phyloP scores from a whole-genome alignment of 352 stramenopile genomes.

The Globisporangium viniferum region DNA sequence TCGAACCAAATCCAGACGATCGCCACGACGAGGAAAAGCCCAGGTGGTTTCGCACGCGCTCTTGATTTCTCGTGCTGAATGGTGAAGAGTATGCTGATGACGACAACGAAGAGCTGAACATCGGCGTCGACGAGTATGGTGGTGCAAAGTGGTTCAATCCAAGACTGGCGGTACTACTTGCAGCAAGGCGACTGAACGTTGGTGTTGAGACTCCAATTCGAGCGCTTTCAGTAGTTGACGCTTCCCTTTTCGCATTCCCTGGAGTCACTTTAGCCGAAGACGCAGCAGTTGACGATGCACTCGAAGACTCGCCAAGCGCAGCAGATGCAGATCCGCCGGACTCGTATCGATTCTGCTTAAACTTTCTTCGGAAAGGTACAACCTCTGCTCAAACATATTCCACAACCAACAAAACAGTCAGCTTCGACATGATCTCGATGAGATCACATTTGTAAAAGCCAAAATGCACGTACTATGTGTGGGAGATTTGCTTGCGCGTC shows the following conservation, averaged over 20 bases:
- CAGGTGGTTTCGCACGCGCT: slow-evolving; percentile 8
- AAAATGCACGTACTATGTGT: slow-evolving; percentile 12
- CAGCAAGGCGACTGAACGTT: neutral
- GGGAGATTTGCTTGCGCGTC: neutral
- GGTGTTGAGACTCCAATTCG: neutral
- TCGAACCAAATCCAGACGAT: slow-evolving; percentile 5
- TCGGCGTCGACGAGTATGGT: slow-evolving; percentile 10
- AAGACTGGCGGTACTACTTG: neutral
- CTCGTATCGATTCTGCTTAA: slow-evolving; percentile 2
- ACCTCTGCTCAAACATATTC: neutral
- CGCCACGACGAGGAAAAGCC: slow-evolving; percentile 16
- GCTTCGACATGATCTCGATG: neutral
- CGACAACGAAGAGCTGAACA: slow-evolving; percentile 11
- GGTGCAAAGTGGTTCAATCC: neutral
- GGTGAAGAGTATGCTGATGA: neutral
- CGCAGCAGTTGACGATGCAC: neutral
- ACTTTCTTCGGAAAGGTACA: slow-evolving; percentile 9
- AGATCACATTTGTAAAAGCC: neutral
- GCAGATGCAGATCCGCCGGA: neutral
- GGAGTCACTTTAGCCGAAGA: neutral
- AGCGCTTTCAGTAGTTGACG: neutral
- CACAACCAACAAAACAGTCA: neutral
- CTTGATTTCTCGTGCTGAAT: slow-evolving; percentile 8
- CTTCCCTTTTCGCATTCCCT: neutral
- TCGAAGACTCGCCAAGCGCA: neutral